Percentiles rank a stretch among this genome's conserved stretches.
Conservation (phyloP, 2,329 filamentous ascomycete genomes). For the Cladosporium sp. region DNA sequence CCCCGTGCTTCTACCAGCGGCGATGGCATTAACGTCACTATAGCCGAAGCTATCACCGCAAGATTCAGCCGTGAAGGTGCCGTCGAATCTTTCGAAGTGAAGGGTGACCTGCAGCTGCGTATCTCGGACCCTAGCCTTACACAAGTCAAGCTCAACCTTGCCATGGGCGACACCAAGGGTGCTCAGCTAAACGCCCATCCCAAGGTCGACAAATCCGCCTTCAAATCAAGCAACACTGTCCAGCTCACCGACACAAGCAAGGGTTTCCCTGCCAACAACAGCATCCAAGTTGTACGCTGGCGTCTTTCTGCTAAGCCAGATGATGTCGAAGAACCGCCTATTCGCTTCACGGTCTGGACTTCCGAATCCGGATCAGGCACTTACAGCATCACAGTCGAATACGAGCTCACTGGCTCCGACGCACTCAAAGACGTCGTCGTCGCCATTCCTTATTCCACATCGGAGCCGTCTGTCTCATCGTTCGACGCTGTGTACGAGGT, state of each 20-base stretch:
- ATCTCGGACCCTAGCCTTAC: constrained; percentile 85
- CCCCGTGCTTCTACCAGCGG: constrained; percentile 66
- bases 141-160: constrained; percentile 82
- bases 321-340: constrained; percentile 75
- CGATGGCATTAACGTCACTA: constrained; percentile 80
- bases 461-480: constrained; percentile 83
- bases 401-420: constrained; percentile 81
- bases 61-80: constrained; percentile 84
- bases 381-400: constrained; percentile 90
- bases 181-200: constrained; percentile 94
- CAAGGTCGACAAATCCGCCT: constrained; percentile 86
- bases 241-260: constrained; percentile 85
- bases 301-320: constrained; percentile 77
- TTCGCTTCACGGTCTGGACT: constrained; percentile 97
- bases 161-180: constrained; percentile 71
- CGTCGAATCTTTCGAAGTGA: constrained; percentile 80
- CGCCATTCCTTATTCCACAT: constrained; percentile 77
- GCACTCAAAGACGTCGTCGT: constrained; percentile 79
- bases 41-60: constrained; percentile 86
- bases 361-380: constrained; percentile 78
- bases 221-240: constrained; percentile 76
- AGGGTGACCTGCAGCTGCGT: constrained; percentile 84
- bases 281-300: constrained; percentile 91
- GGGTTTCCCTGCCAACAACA: constrained; percentile 91
- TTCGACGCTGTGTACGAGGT: constrained; percentile 95